Conservation (phyloP, 192 early-diverging fungal species). For the Mortierella claussenii region DNA sequence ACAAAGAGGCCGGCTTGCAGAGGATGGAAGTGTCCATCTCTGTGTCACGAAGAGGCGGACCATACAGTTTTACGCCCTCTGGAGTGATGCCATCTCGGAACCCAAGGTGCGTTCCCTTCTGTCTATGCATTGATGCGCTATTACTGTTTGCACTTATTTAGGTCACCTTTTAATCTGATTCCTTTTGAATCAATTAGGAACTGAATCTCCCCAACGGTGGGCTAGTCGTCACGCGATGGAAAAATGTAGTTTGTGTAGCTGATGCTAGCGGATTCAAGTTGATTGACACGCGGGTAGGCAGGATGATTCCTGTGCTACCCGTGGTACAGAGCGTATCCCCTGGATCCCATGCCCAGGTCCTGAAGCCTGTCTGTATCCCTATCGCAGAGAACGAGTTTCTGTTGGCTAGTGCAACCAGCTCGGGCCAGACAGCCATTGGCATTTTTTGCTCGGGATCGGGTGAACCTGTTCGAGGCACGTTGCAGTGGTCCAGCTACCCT, state of each 20-base stretch:
- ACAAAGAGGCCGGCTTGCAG: conserved; percentile 54
- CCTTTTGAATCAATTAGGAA: conserved; percentile 68
- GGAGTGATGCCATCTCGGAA: conserved; percentile 31
- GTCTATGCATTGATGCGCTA: background rate
- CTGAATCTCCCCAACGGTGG: conserved; percentile 72
- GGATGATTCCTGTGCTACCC: conserved; percentile 44
- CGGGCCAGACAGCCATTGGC: conserved; percentile 67
- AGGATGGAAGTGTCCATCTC: conserved; percentile 62
- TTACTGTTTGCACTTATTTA: background rate
- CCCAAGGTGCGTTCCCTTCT: conserved; percentile 12
- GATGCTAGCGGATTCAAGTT: conserved; percentile 79
- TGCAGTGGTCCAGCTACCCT: conserved; percentile 64
- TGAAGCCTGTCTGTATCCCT: conserved; percentile 70
- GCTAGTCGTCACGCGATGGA: conserved; percentile 63
- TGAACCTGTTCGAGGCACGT: conserved; percentile 77
- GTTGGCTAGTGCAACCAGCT: conserved; percentile 58
- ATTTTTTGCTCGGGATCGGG: conserved; percentile 76
- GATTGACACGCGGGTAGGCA: conserved; percentile 54
- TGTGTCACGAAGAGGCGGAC: conserved; percentile 61
- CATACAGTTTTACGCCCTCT: conserved; percentile 59
- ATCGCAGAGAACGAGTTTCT: conserved; percentile 77
- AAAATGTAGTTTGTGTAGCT: conserved; percentile 70
- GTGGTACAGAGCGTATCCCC: conserved; percentile 26
- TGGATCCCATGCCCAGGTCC: conserved; percentile 30
- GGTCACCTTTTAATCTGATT: too few relatives aligned